These are phyloP conservation scores for Carex myosuroides DNA, from an alignment of 176 grass and related monocot species.

Conservation along the genomic window DNA sequence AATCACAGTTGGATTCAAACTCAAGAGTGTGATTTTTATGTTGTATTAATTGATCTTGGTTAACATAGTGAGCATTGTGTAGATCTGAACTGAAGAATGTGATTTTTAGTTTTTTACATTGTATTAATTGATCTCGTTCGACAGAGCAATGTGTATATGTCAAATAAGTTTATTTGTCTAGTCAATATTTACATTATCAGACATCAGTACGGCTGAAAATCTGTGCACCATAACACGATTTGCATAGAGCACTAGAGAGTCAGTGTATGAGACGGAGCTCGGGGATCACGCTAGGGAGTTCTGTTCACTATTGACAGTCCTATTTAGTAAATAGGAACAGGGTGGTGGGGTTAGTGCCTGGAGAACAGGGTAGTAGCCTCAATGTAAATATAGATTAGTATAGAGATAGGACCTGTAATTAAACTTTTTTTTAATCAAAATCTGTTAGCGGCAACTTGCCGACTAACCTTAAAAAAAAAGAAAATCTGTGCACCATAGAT, in stretches of 20 bases:
- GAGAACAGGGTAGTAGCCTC: no score
- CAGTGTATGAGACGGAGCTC: no score
- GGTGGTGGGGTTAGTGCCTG: no score
- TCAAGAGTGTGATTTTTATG: background rate
- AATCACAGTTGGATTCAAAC: background rate
- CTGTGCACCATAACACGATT: background rate
- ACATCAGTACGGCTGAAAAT: background rate
- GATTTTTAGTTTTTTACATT: background rate
- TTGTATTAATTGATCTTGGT: background rate
- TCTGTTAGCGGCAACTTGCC: no score
- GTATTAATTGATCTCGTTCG: background rate
- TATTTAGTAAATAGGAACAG: no score
- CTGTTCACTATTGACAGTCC: no score
- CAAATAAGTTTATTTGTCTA: background rate
- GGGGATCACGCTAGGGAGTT: no score
- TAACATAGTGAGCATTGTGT: background rate
- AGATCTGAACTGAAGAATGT: background rate
- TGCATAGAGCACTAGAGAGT: no score
- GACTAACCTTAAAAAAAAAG: no score
- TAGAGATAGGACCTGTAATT: no score
- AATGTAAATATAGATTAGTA: no score
- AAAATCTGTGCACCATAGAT: background rate
- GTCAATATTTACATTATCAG: background rate
- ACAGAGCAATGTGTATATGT: background rate
- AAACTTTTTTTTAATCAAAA: no score